Evolutionary conservation across 306 rosid species (phyloP).

Genomic region (Cicer yamashitae): DNA sequence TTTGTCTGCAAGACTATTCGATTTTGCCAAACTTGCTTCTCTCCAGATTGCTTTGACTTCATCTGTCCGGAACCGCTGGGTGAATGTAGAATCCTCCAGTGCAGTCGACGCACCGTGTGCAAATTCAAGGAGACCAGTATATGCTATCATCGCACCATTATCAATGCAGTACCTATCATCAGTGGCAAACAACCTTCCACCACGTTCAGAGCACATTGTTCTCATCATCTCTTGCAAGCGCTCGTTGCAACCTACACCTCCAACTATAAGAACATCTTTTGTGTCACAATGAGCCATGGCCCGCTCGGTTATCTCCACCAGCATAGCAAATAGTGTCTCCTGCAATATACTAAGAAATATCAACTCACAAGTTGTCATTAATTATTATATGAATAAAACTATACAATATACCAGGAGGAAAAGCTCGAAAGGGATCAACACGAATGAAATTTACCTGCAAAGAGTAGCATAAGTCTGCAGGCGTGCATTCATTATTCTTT

Average conservation of each 20-base stretch:
- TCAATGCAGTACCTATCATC: slow-evolving; percentile 93
- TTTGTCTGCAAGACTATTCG: slow-evolving; percentile 44
- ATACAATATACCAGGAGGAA: neutral
- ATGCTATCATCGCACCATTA: slow-evolving; percentile 96
- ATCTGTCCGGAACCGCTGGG: slow-evolving; percentile 90
- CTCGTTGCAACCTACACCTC: slow-evolving; percentile 94
- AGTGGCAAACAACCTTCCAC: slow-evolving; percentile 87
- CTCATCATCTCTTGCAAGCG: slow-evolving; percentile 96
- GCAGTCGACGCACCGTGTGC: slow-evolving; percentile 70
- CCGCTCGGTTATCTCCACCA: slow-evolving; percentile 92
- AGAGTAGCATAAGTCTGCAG: slow-evolving; percentile 96
- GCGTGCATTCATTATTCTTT: slow-evolving; percentile 81
- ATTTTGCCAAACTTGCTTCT: slow-evolving; percentile 48
- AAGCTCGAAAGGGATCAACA: neutral
- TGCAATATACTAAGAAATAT: slow-evolving; percentile 44
- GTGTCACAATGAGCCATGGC: slow-evolving; percentile 97
- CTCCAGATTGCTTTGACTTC: slow-evolving; percentile 96
- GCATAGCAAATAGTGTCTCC: slow-evolving; percentile 92
- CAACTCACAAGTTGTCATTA: slow-evolving; percentile 13
- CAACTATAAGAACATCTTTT: slow-evolving; percentile 90
- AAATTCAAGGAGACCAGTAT: slow-evolving; percentile 88
- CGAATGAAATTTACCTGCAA: slow-evolving; percentile 62
- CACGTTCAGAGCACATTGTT: slow-evolving; percentile 88
- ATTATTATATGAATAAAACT: neutral
- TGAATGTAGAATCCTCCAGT: slow-evolving; percentile 76